phyloP scores from a whole-genome alignment of 179 eudicot genomes.

The Vitellaria paradoxa region DNA sequence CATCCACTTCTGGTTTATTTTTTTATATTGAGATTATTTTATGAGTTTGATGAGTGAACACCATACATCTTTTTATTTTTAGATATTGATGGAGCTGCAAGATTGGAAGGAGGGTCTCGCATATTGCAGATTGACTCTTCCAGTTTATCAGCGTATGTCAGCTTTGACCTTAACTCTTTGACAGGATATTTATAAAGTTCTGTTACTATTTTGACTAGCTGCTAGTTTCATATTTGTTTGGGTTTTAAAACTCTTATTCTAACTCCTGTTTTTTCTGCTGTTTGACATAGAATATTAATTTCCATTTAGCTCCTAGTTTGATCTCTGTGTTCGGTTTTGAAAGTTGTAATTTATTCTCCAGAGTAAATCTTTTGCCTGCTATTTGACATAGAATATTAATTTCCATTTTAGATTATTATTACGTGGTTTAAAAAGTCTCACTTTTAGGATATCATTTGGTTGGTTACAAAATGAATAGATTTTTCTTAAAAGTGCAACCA shows the following conservation, averaged over 20 bases:
- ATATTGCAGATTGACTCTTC: slow-evolving; percentile 73
- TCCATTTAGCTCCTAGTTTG: too few species aligned
- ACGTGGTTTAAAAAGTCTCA: not conserved
- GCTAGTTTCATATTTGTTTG: not conserved
- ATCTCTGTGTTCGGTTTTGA: too few species aligned
- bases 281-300: not conserved
- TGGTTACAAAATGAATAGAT: not conserved
- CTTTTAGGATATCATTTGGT: slow-evolving; percentile 2
- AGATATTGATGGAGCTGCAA: slow-evolving; percentile 80
- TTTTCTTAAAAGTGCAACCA: too few species aligned
- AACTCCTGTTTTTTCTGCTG: not conserved
- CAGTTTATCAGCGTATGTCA: slow-evolving; percentile 72
- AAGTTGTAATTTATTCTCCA: too few species aligned
- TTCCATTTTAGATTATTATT: not conserved
- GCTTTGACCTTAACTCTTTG: not conserved
- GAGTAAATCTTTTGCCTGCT: not conserved
- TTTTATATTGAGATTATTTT: slow-evolving; percentile 5
- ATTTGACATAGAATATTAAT: not conserved
- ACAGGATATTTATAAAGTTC: not conserved
- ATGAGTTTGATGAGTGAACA: not conserved
- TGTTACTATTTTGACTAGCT: not conserved
- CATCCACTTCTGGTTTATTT: not conserved
- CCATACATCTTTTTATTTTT: slow-evolving; percentile 25
- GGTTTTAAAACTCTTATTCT: not conserved
- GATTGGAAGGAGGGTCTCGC: slow-evolving; percentile 70